Evolutionary conservation across 352 stramenopile genomes (phyloP).

Genomic region (Globisporangium spiculum): DNA sequence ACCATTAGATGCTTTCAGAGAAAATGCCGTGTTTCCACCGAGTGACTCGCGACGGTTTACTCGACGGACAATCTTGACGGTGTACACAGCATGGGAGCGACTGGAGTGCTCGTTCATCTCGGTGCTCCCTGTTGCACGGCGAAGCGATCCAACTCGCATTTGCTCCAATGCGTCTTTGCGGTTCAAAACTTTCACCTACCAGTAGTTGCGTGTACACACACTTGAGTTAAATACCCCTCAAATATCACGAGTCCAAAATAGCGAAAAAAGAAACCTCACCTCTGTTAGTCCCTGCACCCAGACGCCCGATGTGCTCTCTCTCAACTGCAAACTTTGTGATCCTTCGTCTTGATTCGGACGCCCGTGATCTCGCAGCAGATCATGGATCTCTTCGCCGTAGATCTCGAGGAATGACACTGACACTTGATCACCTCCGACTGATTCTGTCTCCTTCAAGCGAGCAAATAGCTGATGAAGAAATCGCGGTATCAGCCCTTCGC

Average conservation of each 20-base stretch:
- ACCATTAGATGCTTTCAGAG: conserved; percentile 9
- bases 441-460: conserved; percentile 35
- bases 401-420: conserved; percentile 95
- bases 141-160: conserved; percentile 70
- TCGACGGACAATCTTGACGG: conserved; percentile 74
- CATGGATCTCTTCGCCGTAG: conserved; percentile 96
- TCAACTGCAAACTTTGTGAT: conserved; percentile 59
- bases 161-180: conserved; percentile 69
- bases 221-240: not conserved
- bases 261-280: conserved; percentile 18
- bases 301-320: conserved; percentile 67
- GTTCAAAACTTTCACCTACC: conserved; percentile 51
- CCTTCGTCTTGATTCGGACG: conserved; percentile 25
- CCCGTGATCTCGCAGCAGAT: conserved; percentile 80
- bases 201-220: not conserved
- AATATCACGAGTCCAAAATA: not conserved
- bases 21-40: conserved; percentile 7
- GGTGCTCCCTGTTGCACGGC: conserved; percentile 78
- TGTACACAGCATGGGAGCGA: conserved; percentile 86
- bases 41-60: conserved; percentile 30
- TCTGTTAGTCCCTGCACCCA: conserved; percentile 82
- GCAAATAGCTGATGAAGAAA: conserved; percentile 81
- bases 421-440: conserved; percentile 34
- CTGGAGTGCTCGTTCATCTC: conserved; percentile 89
- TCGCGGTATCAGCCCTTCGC: conserved; percentile 81